Conservation (phyloP, 2,329 filamentous ascomycete species). For the Diaporthe helianthi region DNA sequence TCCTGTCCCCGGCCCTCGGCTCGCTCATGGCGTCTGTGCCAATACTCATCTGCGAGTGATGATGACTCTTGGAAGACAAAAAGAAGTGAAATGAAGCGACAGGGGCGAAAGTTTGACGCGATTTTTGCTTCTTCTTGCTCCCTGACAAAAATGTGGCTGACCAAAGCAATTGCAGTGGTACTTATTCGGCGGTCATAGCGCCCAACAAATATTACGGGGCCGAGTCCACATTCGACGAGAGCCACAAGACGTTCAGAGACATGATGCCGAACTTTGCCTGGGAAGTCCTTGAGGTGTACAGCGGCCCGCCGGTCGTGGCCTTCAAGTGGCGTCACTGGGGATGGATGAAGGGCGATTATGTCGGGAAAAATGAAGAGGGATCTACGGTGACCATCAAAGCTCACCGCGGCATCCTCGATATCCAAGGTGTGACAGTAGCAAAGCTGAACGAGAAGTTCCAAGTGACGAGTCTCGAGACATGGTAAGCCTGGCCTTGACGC, state of each 20-base stretch:
- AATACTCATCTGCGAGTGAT: background rate
- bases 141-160: constrained; percentile 11
- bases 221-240: constrained; percentile 56
- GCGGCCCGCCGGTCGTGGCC: constrained; percentile 65
- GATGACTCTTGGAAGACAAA: background rate
- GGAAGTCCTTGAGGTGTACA: constrained; percentile 74
- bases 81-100: background rate
- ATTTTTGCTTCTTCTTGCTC: constrained; percentile 7
- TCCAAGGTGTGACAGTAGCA: constrained; percentile 68
- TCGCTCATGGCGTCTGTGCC: background rate
- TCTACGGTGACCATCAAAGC: constrained; percentile 69
- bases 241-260: constrained; percentile 74
- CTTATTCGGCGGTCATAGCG: constrained; percentile 72
- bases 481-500: constrained; percentile 7
- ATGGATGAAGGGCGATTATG: constrained; percentile 70
- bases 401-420: constrained; percentile 66
- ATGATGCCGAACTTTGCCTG: constrained; percentile 78
- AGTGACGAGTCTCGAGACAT: constrained; percentile 43
- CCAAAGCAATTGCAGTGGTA: constrained; percentile 41
- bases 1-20: background rate
- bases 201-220: constrained; percentile 71
- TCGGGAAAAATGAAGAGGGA: constrained; percentile 68
- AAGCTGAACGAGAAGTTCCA: constrained; percentile 66
- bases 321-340: constrained; percentile 76
- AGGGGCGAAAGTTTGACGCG: background rate